Conservation (phyloP, 805 yeast species). For the Lipomyces orientalis region DNA sequence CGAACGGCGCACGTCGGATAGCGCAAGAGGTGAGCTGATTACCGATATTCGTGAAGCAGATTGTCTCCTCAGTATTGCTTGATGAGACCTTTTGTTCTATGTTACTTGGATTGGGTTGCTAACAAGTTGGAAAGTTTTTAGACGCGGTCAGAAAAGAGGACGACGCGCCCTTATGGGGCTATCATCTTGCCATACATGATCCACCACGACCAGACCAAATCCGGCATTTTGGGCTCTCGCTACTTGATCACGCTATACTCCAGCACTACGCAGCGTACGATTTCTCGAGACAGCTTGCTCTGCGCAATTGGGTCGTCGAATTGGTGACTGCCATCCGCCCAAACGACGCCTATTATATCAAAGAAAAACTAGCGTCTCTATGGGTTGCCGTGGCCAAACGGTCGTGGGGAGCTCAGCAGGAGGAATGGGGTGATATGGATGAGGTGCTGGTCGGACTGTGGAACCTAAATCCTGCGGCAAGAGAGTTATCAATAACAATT, state of each 20-base stretch:
- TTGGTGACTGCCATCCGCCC: slow-evolving; percentile 63
- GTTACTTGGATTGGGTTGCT: background rate
- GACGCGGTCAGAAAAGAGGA: slow-evolving; percentile 77
- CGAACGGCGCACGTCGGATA: slow-evolving; percentile 51
- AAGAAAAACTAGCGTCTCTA: slow-evolving; percentile 84
- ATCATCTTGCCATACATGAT: slow-evolving; percentile 64
- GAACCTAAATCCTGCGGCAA: slow-evolving; percentile 64
- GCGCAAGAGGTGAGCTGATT: slow-evolving; percentile 53
- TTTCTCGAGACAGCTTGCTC: slow-evolving; percentile 63
- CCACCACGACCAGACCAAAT: slow-evolving; percentile 62
- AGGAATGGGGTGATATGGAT: slow-evolving; percentile 90
- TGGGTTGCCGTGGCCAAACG: slow-evolving; percentile 94
- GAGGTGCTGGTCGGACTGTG: slow-evolving; percentile 73
- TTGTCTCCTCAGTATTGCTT: background rate
- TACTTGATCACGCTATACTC: slow-evolving; percentile 74
- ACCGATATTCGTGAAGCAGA: background rate
- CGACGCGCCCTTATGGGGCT: slow-evolving; percentile 93
- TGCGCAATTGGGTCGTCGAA: slow-evolving; percentile 85
- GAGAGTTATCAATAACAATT: slow-evolving; percentile 79
- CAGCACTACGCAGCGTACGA: slow-evolving; percentile 60
- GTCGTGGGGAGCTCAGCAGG: slow-evolving; percentile 71
- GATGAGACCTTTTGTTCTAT: background rate
- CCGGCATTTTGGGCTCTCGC: slow-evolving; percentile 86
- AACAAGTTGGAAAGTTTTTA: slow-evolving; percentile 55
- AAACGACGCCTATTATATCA: slow-evolving; percentile 86